These are phyloP conservation scores for Amesomyces nigricolor DNA, from an alignment of 2,329 filamentous ascomycete genomes.

Conservation along the genomic window DNA sequence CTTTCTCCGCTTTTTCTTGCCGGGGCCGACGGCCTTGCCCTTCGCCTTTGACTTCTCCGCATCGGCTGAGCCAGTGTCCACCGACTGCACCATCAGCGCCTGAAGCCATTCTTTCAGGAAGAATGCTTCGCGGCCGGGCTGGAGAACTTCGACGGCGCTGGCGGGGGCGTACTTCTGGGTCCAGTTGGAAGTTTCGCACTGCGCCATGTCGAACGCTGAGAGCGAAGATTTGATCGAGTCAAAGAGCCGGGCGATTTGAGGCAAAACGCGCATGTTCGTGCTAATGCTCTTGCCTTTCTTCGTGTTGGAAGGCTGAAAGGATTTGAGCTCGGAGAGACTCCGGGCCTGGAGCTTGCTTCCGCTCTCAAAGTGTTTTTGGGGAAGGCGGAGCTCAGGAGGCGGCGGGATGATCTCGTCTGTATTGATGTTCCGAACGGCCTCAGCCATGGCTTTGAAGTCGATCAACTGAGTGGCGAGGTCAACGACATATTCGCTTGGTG, in stretches of 20 bases:
- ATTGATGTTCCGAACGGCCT: slow-evolving; percentile 33
- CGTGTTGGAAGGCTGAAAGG: slow-evolving; percentile 7
- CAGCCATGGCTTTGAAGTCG: slow-evolving; percentile 33
- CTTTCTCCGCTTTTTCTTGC: slow-evolving; percentile 64
- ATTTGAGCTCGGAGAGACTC: slow-evolving; percentile 41
- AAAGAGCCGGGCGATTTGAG: slow-evolving; percentile 50
- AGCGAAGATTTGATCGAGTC: slow-evolving; percentile 53
- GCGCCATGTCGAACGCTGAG: slow-evolving; percentile 74
- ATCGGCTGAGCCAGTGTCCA: slow-evolving; percentile 55
- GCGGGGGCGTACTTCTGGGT: slow-evolving; percentile 76
- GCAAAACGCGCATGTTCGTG: slow-evolving; percentile 37
- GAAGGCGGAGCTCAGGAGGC: slow-evolving; percentile 48
- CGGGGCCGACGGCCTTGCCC: slow-evolving; percentile 31
- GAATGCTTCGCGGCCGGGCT: slow-evolving; percentile 62
- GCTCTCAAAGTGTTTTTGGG: slow-evolving; percentile 52
- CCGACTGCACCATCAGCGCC: slow-evolving; percentile 67
- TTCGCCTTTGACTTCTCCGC: slow-evolving; percentile 29
- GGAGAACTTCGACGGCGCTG: slow-evolving; percentile 65
- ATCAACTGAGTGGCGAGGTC: slow-evolving; percentile 33
- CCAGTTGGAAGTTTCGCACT: slow-evolving; percentile 72
- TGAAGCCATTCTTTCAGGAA: slow-evolving; percentile 78
- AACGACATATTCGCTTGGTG: slow-evolving; percentile 41
- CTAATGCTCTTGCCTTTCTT: slow-evolving; percentile 9
- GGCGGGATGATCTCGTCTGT: slow-evolving; percentile 40
- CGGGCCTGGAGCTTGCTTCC: slow-evolving; percentile 48